These are phyloP conservation scores for Calonectria pteridis DNA, from an alignment of 2,329 filamentous ascomycete species.

Conservation along the genomic window DNA sequence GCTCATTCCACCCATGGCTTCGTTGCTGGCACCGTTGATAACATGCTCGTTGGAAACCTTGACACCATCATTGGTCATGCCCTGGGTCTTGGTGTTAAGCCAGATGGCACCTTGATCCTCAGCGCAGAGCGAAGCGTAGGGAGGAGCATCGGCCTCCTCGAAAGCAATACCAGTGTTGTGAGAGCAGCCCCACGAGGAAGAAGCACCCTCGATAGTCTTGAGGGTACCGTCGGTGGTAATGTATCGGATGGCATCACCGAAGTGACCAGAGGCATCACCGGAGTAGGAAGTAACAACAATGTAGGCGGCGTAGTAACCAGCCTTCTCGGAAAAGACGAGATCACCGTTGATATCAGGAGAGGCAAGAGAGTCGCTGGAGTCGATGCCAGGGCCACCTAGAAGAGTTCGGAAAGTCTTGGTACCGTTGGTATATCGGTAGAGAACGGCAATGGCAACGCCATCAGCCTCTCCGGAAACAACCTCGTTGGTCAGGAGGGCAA, in stretches of 20 bases:
- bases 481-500: slow-evolving; percentile 72
- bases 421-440: slow-evolving; percentile 70
- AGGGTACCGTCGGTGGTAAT: slow-evolving; percentile 63
- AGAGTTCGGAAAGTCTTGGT: slow-evolving; percentile 69
- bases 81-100: slow-evolving; percentile 71
- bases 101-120: slow-evolving; percentile 74
- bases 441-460: slow-evolving; percentile 65
- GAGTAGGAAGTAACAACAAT: slow-evolving; percentile 71
- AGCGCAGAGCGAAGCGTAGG: slow-evolving; percentile 70
- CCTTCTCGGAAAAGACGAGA: slow-evolving; percentile 68
- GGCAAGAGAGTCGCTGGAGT: slow-evolving; percentile 59
- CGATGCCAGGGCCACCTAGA: slow-evolving; percentile 68
- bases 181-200: slow-evolving; percentile 70
- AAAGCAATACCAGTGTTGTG: slow-evolving; percentile 76
- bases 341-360: slow-evolving; percentile 73
- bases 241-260: slow-evolving; percentile 64
- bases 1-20: slow-evolving; percentile 73
- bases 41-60: slow-evolving; percentile 74
- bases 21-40: slow-evolving; percentile 69
- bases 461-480: slow-evolving; percentile 62
- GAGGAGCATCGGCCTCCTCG: slow-evolving; percentile 68
- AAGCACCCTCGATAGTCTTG: slow-evolving; percentile 63
- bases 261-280: slow-evolving; percentile 67
- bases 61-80: slow-evolving; percentile 64
- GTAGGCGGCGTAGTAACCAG: slow-evolving; percentile 71